Evolutionary conservation across 2,329 filamentous ascomycete species (phyloP).

Genomic region (Endothia cerciana): DNA sequence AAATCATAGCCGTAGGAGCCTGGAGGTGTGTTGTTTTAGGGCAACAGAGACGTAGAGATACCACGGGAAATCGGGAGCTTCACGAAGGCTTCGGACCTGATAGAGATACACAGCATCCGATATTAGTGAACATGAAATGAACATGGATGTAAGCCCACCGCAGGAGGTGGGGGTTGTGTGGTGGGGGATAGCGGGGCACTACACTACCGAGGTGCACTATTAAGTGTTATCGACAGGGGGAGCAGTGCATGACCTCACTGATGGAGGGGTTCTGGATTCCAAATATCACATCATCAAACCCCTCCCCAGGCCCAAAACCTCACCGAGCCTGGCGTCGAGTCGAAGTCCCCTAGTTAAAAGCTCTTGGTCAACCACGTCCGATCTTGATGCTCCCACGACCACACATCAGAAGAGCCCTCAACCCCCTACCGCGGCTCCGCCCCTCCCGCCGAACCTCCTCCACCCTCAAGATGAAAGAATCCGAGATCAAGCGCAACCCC

Average conservation of each 20-base stretch:
- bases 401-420: neutral
- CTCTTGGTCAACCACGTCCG: neutral
- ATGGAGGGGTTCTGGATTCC: neutral
- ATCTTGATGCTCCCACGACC: neutral
- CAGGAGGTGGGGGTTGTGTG: neutral
- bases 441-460: conserved; percentile 12
- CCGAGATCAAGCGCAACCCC: conserved; percentile 62
- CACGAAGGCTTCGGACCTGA: too few species aligned
- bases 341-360: too few species aligned
- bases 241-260: conserved; percentile 5
- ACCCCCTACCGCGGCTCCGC: neutral
- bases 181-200: neutral
- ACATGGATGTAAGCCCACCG: neutral
- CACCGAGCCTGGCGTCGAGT: too few species aligned
- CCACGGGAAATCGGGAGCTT: conserved; percentile 21
- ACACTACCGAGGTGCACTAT: neutral
- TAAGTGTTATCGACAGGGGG: neutral
- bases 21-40: conserved; percentile 74
- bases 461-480: conserved; percentile 36
- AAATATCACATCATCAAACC: too few species aligned
- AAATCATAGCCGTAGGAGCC: conserved; percentile 69
- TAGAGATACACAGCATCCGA: neutral
- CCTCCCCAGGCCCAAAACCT: too few species aligned
- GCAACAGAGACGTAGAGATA: conserved; percentile 42
- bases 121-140: neutral